Evolutionary conservation across 352 stramenopile genomes (phyloP), one percentile per base, ranked within the genome.

Genomic region (Pythium dissimile): DNA sequence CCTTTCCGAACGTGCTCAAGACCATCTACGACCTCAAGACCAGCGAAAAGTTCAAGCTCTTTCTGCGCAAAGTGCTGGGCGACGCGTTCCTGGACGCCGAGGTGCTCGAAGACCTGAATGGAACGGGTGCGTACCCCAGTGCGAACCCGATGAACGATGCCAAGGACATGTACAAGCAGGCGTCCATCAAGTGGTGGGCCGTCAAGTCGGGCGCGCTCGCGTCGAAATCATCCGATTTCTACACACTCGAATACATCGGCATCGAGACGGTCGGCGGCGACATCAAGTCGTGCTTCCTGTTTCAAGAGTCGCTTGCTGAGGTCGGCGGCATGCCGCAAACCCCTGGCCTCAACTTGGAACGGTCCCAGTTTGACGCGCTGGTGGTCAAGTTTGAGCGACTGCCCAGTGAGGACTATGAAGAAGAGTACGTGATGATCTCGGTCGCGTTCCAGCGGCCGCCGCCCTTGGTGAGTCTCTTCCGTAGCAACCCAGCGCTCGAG

Each of bases 181-280:
- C 83, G 3, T 68, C 83, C 27, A 92, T 95, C 66, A 95, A 95
- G 71, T 95, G 85, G 85, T 95, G 83, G 81, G 83, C 85, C 20
- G 83, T 92, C 62, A 92, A 92, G 62, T 95, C 85, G 1, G 81
- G 84, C 28, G 72, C 78, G 10, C 66, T 92, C 13, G 81, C 72
- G 32, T 88, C 64, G 67, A 95, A 95, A 46, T 89, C 85, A 37
- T 87, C 79, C 9, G 85, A 95, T 47, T 92, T 92, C 59, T 92
- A 93, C 65, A 79, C 92, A 11, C 66, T 95, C 37, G 85, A 95
- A 75, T 93, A 93, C 51, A 87, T 95, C 51, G 85, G 85, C 10
- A 89, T 93, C 46, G 85, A 92, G 62, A 86, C 77, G 1, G 77
- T 71, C 5, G 75, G 75, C 3, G 77, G 81, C 7, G 80, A 92